These are phyloP conservation scores for Leptoxyphium fumago DNA, from an alignment of 2,329 filamentous ascomycete species.

Conservation along the genomic window DNA sequence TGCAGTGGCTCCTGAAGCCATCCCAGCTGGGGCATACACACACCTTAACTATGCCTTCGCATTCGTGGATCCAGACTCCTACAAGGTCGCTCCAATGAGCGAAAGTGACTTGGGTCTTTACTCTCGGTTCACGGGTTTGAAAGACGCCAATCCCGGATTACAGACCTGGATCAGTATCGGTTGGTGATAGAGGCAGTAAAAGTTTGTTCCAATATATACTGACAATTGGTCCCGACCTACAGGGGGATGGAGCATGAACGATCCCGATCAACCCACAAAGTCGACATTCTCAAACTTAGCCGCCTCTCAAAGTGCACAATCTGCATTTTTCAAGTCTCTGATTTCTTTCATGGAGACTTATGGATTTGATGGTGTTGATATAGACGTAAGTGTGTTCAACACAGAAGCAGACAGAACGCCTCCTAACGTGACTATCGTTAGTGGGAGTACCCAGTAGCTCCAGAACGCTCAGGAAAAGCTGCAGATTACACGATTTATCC, in stretches of 20 bases:
- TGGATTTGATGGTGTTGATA: conserved; percentile 9
- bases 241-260: conserved; percentile 26
- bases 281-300: conserved; percentile 11
- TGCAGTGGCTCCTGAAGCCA: not conserved
- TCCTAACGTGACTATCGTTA: too few relatives aligned
- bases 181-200: too few relatives aligned
- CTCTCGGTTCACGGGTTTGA: too few relatives aligned
- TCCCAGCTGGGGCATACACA: not conserved
- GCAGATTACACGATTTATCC: conserved; percentile 26
- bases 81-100: conserved; percentile 9
- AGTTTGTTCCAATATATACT: too few relatives aligned
- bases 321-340: conserved; percentile 1
- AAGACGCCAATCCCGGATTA: too few relatives aligned
- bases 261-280: conserved; percentile 10
- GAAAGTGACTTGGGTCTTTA: not conserved
- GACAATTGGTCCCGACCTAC: too few relatives aligned
- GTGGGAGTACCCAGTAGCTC: conserved; percentile 8
- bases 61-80: conserved; percentile 25
- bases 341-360: conserved; percentile 6
- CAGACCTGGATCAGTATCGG: too few relatives aligned
- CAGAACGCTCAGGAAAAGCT: conserved; percentile 22
- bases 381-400: too few relatives aligned
- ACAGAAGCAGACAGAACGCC: too few relatives aligned
- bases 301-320: not conserved
- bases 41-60: conserved; percentile 27